Evolutionary conservation across 2,329 filamentous ascomycete species (phyloP).

Genomic region (Monosporascus sp.): DNA sequence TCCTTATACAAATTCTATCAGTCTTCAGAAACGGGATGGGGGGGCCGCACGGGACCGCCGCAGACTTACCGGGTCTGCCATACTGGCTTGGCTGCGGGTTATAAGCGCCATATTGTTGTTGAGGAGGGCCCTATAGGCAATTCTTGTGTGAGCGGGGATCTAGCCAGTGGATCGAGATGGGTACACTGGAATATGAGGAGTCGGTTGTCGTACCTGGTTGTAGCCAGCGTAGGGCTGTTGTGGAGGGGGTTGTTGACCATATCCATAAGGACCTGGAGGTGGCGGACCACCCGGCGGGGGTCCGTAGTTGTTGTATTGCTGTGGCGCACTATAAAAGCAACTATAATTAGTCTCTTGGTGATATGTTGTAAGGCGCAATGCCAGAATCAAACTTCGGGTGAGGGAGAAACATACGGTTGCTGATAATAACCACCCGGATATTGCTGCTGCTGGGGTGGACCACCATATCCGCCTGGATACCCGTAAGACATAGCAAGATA

Average conservation of each 20-base stretch:
- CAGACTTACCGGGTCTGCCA: slow-evolving; percentile 42
- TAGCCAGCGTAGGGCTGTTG: slow-evolving; percentile 40
- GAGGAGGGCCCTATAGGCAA: slow-evolving; percentile 32
- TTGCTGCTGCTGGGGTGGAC: slow-evolving; percentile 25
- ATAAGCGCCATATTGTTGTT: slow-evolving; percentile 36
- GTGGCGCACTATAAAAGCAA: slow-evolving; percentile 31
- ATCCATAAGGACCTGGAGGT: slow-evolving; percentile 37
- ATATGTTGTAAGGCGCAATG: neutral
- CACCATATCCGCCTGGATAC: slow-evolving; percentile 26
- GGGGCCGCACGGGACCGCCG: neutral
- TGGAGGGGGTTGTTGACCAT: slow-evolving; percentile 41
- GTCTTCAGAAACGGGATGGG: neutral
- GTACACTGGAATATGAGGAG: slow-evolving; percentile 4
- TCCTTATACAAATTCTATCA: slow-evolving; percentile 17
- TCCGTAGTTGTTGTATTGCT: slow-evolving; percentile 44
- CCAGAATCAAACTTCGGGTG: neutral
- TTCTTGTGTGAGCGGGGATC: slow-evolving; percentile 14
- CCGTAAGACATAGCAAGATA: slow-evolving; percentile 25
- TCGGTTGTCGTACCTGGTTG: slow-evolving; percentile 29
- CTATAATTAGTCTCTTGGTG: neutral
- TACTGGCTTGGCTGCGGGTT: slow-evolving; percentile 39
- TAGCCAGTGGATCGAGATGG: neutral
- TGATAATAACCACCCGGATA: slow-evolving; percentile 26
- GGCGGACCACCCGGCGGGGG: slow-evolving; percentile 27
- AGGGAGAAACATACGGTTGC: slow-evolving; percentile 16